Conservation (phyloP, 306 rosid genomes). For the Sicyos edulis region DNA sequence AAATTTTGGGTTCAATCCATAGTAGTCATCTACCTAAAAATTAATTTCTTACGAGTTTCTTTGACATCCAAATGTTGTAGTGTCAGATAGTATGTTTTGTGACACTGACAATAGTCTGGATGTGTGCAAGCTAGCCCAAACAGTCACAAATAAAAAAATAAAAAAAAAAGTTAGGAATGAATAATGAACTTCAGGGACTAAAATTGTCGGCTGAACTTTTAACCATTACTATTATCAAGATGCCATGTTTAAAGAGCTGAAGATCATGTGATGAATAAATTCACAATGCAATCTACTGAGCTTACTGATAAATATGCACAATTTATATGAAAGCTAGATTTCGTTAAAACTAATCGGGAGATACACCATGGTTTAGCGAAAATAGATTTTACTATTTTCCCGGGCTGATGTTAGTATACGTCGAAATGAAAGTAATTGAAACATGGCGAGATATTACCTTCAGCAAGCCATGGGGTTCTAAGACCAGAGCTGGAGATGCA, state of each 20-base stretch:
- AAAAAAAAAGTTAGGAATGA: too few species aligned
- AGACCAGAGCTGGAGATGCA: slow-evolving; percentile 85
- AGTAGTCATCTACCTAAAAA: too few species aligned
- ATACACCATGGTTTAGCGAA: neutral
- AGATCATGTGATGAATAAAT: neutral
- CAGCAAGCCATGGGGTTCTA: slow-evolving; percentile 88
- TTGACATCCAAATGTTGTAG: too few species aligned
- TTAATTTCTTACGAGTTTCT: too few species aligned
- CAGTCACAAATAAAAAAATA: too few species aligned
- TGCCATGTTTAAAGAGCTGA: neutral
- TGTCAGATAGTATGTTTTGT: too few species aligned
- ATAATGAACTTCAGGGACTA: neutral
- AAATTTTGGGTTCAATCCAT: too few species aligned
- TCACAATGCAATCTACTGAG: slow-evolving; percentile 6
- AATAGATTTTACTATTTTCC: neutral
- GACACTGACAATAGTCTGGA: too few species aligned
- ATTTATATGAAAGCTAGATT: neutral
- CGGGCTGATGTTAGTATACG: neutral
- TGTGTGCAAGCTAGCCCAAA: too few species aligned
- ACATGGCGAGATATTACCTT: slow-evolving; percentile 43
- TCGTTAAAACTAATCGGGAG: neutral
- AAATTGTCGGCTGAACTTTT: neutral
- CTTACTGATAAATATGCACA: neutral
- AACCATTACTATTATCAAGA: neutral
- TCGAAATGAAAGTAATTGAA: neutral